Conservation (phyloP, 2,329 filamentous ascomycete genomes). For the Penicillium sp. region DNA sequence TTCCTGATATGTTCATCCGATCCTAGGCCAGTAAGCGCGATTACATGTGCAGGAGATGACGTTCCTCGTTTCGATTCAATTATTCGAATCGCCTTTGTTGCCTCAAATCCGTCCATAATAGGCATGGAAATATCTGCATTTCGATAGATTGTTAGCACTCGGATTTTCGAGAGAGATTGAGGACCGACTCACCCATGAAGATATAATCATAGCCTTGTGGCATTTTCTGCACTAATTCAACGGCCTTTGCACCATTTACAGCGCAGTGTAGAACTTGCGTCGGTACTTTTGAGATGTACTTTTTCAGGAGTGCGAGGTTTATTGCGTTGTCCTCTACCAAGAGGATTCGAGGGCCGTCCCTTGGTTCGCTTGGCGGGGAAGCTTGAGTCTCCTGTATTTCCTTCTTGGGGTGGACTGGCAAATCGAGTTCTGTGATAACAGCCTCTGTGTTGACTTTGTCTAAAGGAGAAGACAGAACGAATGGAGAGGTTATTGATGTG, state of each 20-base stretch:
- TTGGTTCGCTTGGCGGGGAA: neutral
- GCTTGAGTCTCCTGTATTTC: neutral
- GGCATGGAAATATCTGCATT: constrained; percentile 46
- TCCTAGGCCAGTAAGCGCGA: constrained; percentile 38
- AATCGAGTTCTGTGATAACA: neutral
- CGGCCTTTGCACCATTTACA: neutral
- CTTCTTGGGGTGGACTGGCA: neutral
- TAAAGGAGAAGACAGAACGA: neutral
- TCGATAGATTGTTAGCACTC: neutral
- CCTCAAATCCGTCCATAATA: constrained; percentile 47
- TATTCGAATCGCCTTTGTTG: constrained; percentile 11
- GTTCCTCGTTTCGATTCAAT: neutral
- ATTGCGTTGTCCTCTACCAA: constrained; percentile 39
- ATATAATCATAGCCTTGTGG: neutral
- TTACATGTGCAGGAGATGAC: constrained; percentile 20
- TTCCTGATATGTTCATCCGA: constrained; percentile 31
- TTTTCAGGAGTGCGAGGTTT: constrained; percentile 41
- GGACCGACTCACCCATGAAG: neutral
- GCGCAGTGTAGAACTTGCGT: neutral
- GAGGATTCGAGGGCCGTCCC: constrained; percentile 18
- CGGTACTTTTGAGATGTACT: constrained; percentile 24
- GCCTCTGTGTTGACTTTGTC: neutral
- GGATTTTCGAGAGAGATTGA: neutral
- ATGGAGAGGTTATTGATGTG: neutral
- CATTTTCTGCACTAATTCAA: neutral